Evolutionary conservation across 2,329 filamentous ascomycete species (phyloP), one percentile per base, ranked within the genome.

Genomic region (Cladosporium colombiae): DNA sequence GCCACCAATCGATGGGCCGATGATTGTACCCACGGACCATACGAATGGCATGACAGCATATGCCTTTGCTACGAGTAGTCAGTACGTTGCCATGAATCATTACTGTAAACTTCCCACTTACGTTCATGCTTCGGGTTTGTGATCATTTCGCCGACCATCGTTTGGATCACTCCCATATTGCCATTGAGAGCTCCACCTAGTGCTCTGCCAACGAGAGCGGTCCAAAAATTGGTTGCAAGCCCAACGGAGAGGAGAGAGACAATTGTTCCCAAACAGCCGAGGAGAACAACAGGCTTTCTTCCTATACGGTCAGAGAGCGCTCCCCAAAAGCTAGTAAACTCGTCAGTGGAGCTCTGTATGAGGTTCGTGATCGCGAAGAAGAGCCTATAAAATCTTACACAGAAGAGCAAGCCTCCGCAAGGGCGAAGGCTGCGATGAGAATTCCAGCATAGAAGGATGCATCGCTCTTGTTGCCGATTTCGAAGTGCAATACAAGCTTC

Each of bases 1-100:
- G 37, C 94, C 94, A 66, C 94, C 94, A 70, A 97, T 92, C 6
- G 90, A 91, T 68, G 93, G 91, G 0, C 93, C 93, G 62, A 96
- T 84, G 69, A 97, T 96, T 11, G 92, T 96, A 27, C 93, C 93
- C 62, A 97, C 89, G 56, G 86, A 90, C 93, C 93, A 97, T 8
- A 97, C 90, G 74, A 97, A 97, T 0, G 93, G 93, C 92, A 97
- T 96, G 53, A 97, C 87, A 2, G 92, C 88, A 77, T 93, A 97
- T 31, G 93, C 93, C 68, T 90, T 88, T 66, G 92, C 61, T 63
- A 14, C 21, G 5, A 29, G 10, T 10, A 21, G n/a, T 90, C 92
- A 72, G 37, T 62, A 56, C 16, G 6, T 10, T 23, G 53, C 35
- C 66, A 86, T 89, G 83, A 80, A 33, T 92, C 89, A 21, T 4